Conservation (phyloP, 371 early-diverging fungal species). For the Nosema muscidifuracis region DNA sequence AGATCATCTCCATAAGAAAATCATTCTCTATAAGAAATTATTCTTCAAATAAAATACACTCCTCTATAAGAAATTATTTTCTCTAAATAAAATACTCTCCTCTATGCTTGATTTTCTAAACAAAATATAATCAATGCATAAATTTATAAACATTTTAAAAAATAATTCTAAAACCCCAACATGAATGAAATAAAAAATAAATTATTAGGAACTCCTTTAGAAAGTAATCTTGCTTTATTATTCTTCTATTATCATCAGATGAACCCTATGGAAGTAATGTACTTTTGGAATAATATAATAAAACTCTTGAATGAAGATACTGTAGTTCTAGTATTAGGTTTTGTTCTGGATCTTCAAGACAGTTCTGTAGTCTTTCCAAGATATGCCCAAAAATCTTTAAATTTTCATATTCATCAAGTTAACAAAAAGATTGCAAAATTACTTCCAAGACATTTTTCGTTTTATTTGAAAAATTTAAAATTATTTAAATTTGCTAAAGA, state of each 20-base stretch:
- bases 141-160: too few species aligned
- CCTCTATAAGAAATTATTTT: too few species aligned
- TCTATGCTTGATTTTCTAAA: too few species aligned
- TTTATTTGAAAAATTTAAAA: constrained; percentile 14
- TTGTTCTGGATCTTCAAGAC: constrained; percentile 6
- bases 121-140: too few species aligned
- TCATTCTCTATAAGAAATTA: too few species aligned
- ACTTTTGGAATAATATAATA: constrained; percentile 12
- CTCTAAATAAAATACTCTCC: too few species aligned
- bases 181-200: constrained; percentile 29
- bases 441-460: not conserved
- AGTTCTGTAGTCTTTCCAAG: constrained; percentile 11
- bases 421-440: constrained; percentile 21
- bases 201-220: not conserved
- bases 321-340: constrained; percentile 13
- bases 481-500: constrained; percentile 19
- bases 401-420: constrained; percentile 26
- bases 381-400: constrained; percentile 32
- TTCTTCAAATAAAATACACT: too few species aligned
- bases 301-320: constrained; percentile 11
- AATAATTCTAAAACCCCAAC: constrained; percentile 5
- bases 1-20: too few species aligned
- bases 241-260: constrained; percentile 23
- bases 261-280: constrained; percentile 21
- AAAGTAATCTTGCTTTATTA: constrained; percentile 12